Conservation (phyloP, 345 rosid species). For the Limnanthes douglasii region DNA sequence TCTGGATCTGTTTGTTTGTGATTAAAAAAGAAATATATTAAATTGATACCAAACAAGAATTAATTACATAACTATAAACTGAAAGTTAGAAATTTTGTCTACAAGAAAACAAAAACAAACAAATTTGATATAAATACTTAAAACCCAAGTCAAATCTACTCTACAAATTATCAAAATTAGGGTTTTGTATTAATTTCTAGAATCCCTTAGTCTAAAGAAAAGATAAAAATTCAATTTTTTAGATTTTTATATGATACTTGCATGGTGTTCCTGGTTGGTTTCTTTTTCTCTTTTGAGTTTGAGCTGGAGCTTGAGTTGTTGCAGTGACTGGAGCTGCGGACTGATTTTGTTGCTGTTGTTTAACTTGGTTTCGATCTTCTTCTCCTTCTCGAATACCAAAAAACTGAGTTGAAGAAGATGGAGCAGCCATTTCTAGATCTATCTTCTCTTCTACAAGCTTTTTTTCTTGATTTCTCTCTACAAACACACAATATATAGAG, state of each 20-base stretch:
- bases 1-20: conserved; percentile 56
- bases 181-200: background rate
- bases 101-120: no score
- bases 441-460: no score
- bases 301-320: conserved; percentile 14
- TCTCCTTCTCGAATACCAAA: conserved; percentile 31
- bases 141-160: no score
- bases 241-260: conserved; percentile 25
- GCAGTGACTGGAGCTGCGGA: no score
- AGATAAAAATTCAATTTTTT: background rate
- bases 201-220: background rate
- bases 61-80: conserved; percentile 5
- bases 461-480: no score
- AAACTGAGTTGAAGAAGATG: conserved; percentile 28
- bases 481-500: no score
- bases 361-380: conserved; percentile 25
- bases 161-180: no score
- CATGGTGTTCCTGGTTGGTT: conserved; percentile 50
- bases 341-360: conserved; percentile 26
- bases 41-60: conserved; percentile 6
- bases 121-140: no score
- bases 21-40: background rate
- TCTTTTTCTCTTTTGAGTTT: conserved; percentile 28
- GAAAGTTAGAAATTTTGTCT: no score
- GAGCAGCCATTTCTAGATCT: no score